Percentiles rank a stretch among this genome's conserved stretches.
phyloP scores from a whole-genome alignment of 495 filamentous ascomycete genomes.

The Trichoderma parareesei region DNA sequence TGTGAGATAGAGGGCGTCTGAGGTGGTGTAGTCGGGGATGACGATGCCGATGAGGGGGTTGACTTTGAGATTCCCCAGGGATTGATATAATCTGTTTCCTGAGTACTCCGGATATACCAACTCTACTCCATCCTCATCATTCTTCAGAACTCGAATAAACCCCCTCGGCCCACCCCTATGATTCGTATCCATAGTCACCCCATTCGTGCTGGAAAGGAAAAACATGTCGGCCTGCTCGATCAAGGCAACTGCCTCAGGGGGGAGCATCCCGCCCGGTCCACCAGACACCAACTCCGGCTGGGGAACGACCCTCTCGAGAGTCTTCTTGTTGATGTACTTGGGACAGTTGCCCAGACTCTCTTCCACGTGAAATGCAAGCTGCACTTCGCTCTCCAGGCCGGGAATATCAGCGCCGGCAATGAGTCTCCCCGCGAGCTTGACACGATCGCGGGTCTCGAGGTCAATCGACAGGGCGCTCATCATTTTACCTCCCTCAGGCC shows the following conservation, averaged over 20 bases:
- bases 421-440: conserved; percentile 61
- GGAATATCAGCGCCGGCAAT: conserved; percentile 44
- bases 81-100: conserved; percentile 76
- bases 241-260: conserved; percentile 46
- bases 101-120: conserved; percentile 70
- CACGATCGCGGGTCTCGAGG: conserved; percentile 53
- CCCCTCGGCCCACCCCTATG: conserved; percentile 68
- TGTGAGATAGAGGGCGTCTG: conserved; percentile 61
- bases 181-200: conserved; percentile 77
- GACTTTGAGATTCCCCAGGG: conserved; percentile 62
- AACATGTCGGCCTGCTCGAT: conserved; percentile 63
- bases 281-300: conserved; percentile 17
- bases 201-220: conserved; percentile 61
- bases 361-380: conserved; percentile 57
- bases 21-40: conserved; percentile 63
- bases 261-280: conserved; percentile 20
- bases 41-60: conserved; percentile 55
- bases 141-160: conserved; percentile 58
- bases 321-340: conserved; percentile 73
- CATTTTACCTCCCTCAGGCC: conserved; percentile 28
- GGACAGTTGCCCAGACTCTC: conserved; percentile 73
- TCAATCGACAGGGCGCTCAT: conserved; percentile 60
- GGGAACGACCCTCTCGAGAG: conserved; percentile 47
- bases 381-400: conserved; percentile 41
- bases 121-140: conserved; percentile 36